A percentile compares a stretch with the other conserved stretches of the same genome.
Evolutionary conservation across 176 grass and related monocot genomes (phyloP).

Genomic region (Ampelocalamus luodianensis): DNA sequence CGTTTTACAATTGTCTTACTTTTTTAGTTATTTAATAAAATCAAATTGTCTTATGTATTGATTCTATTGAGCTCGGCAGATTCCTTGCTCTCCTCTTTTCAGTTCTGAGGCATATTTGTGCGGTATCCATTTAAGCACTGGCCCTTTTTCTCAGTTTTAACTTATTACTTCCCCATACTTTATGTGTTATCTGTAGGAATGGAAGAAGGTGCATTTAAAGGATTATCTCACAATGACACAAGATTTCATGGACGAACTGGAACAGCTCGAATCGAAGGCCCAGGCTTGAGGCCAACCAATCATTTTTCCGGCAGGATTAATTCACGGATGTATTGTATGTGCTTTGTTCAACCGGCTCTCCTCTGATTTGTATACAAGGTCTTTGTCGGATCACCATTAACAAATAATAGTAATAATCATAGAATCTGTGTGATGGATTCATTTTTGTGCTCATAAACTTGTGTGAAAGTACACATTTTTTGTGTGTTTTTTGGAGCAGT

Average conservation of each 20-base stretch:
- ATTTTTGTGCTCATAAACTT: not conserved
- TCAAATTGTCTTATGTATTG: not conserved
- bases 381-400: not conserved
- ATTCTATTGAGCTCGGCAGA: not conserved
- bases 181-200: slow-evolving; percentile 54
- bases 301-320: slow-evolving; percentile 46
- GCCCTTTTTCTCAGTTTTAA: not conserved
- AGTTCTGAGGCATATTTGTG: not conserved
- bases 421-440: not conserved
- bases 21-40: not conserved
- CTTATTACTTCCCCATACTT: not conserved
- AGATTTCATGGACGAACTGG: slow-evolving; percentile 61
- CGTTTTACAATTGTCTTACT: not conserved
- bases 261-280: slow-evolving; percentile 44
- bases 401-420: not conserved
- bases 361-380: slow-evolving; percentile 25
- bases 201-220: slow-evolving; percentile 66
- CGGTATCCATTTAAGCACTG: not conserved
- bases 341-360: not conserved
- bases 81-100: not conserved
- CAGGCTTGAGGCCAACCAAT: slow-evolving; percentile 41
- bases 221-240: slow-evolving; percentile 74
- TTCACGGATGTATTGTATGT: slow-evolving; percentile 8
- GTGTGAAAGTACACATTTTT: not conserved
- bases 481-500: slow-evolving; percentile 1